A percentile compares a stretch with the other conserved stretches of the same genome.
phyloP scores from a whole-genome alignment of 805 yeast genomes.

The Suhomyces prunicola region DNA sequence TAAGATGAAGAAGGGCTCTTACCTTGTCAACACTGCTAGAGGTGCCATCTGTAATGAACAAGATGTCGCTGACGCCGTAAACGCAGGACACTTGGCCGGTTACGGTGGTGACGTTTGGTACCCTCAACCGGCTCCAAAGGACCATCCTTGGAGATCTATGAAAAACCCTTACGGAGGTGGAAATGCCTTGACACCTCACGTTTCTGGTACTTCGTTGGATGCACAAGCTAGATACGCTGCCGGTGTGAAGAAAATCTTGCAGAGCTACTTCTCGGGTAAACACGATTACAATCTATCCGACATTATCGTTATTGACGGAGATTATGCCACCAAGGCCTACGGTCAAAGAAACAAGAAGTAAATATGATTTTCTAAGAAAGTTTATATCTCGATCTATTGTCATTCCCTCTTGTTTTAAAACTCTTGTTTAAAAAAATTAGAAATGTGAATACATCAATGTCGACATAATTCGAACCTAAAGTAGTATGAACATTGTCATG shows the following conservation, averaged over 20 bases:
- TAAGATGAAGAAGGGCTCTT: slow-evolving; percentile 29
- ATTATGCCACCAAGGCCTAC: slow-evolving; percentile 70
- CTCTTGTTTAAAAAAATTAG: neutral
- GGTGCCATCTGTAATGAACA: slow-evolving; percentile 75
- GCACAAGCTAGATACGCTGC: slow-evolving; percentile 73
- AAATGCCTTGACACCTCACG: slow-evolving; percentile 83
- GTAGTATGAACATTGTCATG: neutral
- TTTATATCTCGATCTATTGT: neutral
- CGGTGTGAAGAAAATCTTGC: slow-evolving; percentile 66
- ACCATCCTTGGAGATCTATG: slow-evolving; percentile 77
- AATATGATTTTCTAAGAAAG: neutral
- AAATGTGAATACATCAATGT: neutral
- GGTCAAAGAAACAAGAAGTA: slow-evolving; percentile 41
- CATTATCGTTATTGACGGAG: slow-evolving; percentile 66
- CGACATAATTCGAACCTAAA: neutral
- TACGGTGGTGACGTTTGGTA: slow-evolving; percentile 87
- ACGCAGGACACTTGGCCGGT: slow-evolving; percentile 66
- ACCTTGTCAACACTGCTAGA: slow-evolving; percentile 16
- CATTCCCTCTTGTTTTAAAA: neutral
- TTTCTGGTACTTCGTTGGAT: slow-evolving; percentile 75
- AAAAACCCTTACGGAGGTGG: slow-evolving; percentile 66
- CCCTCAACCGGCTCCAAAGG: slow-evolving; percentile 79
- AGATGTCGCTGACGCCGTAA: slow-evolving; percentile 73
- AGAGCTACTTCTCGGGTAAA: slow-evolving; percentile 59
- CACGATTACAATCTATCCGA: slow-evolving; percentile 74